phyloP scores from a whole-genome alignment of 1,284 basidiomycete genomes.

The Afroboletus lepidellus region DNA sequence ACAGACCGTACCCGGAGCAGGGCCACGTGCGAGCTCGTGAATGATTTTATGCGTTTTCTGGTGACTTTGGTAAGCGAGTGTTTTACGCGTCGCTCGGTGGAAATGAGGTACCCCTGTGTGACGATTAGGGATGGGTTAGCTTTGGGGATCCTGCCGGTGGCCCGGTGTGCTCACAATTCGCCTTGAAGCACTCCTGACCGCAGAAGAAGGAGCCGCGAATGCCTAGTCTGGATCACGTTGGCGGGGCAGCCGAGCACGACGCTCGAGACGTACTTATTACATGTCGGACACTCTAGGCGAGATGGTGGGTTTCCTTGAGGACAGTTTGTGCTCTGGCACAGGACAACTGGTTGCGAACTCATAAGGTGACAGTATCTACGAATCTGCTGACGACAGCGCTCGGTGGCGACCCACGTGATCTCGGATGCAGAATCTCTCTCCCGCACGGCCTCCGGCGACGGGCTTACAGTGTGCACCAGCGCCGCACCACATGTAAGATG shows the following conservation, averaged over 20 bases:
- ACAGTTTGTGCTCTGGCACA: slow-evolving; percentile 69
- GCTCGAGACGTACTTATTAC: slow-evolving; percentile 60
- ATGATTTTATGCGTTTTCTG: slow-evolving; percentile 80
- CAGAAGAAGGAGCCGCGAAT: slow-evolving; percentile 84
- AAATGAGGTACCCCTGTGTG: slow-evolving; percentile 44
- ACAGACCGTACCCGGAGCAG: slow-evolving; percentile 22
- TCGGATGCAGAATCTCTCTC: no score
- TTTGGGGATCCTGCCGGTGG: neutral
- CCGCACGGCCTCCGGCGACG: neutral
- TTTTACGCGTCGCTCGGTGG: neutral
- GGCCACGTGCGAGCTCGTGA: slow-evolving; percentile 60
- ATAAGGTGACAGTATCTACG: slow-evolving; percentile 13
- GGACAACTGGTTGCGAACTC: slow-evolving; percentile 36
- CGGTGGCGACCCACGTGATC: slow-evolving; percentile 20
- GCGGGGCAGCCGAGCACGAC: slow-evolving; percentile 5
- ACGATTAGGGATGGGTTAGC: slow-evolving; percentile 1
- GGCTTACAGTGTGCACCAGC: no score
- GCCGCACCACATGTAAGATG: neutral
- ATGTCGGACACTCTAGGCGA: slow-evolving; percentile 77
- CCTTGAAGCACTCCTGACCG: slow-evolving; percentile 83
- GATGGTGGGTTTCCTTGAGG: slow-evolving; percentile 76
- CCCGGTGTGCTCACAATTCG: slow-evolving; percentile 58
- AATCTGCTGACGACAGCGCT: neutral
- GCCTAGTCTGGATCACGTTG: slow-evolving; percentile 53
- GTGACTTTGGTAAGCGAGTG: slow-evolving; percentile 2